These are phyloP conservation scores for Gnetum montanum DNA, from an alignment of 75 land plant species.

Conservation along the genomic window DNA sequence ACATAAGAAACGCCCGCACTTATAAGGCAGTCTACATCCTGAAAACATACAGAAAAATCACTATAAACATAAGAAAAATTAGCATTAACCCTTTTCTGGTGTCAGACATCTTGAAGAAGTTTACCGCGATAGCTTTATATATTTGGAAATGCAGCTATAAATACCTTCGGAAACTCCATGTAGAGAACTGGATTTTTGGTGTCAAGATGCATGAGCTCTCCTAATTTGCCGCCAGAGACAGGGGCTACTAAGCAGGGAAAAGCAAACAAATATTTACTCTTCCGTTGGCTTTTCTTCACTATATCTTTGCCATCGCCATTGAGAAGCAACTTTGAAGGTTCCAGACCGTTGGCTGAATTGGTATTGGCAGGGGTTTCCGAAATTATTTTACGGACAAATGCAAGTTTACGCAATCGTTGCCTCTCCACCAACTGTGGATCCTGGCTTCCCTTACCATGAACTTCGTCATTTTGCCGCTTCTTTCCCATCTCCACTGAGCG, in stretches of 20 bases:
- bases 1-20: too few species aligned
- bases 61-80: background rate
- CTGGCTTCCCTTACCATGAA: conserved; percentile 12
- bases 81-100: too few species aligned
- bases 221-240: conserved; percentile 73
- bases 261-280: conserved; percentile 75
- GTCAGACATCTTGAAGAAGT: too few species aligned
- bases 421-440: conserved; percentile 14
- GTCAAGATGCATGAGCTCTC: conserved; percentile 70
- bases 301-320: conserved; percentile 75
- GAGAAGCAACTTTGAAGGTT: conserved; percentile 36
- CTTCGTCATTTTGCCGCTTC: conserved; percentile 1
- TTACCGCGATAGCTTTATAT: too few species aligned
- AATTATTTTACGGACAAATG: conserved; percentile 22
- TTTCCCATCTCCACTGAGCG: too few species aligned
- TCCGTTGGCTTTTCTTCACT: conserved; percentile 72
- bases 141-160: too few species aligned
- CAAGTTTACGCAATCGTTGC: conserved; percentile 27
- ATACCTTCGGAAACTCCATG: conserved; percentile 88
- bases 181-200: conserved; percentile 77
- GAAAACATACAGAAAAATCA: background rate
- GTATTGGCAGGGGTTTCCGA: conserved; percentile 14
- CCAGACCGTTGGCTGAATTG: conserved; percentile 9
- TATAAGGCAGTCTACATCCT: background rate
- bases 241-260: conserved; percentile 90